A percentile compares a stretch with the other conserved stretches of the same genome.
Evolutionary conservation across 2,329 filamentous ascomycete genomes (phyloP).

Genomic region (Didymellaceae sp.): DNA sequence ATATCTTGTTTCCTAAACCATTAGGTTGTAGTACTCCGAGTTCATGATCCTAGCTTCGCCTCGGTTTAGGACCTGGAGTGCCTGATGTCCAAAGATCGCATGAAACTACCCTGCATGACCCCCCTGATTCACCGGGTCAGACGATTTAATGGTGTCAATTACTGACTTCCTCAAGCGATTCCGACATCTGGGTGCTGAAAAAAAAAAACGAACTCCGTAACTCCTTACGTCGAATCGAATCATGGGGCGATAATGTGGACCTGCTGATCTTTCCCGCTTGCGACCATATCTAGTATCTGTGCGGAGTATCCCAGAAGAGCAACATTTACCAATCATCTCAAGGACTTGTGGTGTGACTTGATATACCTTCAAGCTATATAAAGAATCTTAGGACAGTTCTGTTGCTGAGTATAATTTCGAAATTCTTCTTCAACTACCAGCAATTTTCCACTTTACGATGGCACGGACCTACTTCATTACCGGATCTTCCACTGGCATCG

Average conservation of each 20-base stretch:
- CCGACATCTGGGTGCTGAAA: not conserved
- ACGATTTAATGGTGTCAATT: not conserved
- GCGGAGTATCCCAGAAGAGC: not conserved
- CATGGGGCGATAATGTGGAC: not conserved
- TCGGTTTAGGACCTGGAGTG: not conserved
- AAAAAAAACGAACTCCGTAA: not conserved
- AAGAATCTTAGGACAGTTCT: not conserved
- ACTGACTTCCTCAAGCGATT: not conserved
- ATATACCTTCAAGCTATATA: not conserved
- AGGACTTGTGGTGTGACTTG: not conserved
- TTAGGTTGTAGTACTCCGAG: not conserved
- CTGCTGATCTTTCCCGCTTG: not conserved
- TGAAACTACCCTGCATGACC: no score
- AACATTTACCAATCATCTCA: constrained; percentile 1
- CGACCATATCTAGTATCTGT: not conserved
- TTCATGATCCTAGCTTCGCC: not conserved
- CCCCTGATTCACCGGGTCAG: not conserved
- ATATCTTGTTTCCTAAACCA: not conserved
- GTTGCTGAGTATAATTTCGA: not conserved
- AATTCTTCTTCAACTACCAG: not conserved
- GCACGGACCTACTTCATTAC: constrained; percentile 26
- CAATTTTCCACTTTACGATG: not conserved
- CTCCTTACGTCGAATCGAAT: not conserved
- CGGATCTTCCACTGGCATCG: constrained; percentile 59
- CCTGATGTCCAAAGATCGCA: not conserved